Percentiles rank a stretch among this genome's conserved stretches.
Evolutionary conservation across 805 yeast genomes (phyloP).

Genomic region (Wickerhamomyces pijperi): DNA sequence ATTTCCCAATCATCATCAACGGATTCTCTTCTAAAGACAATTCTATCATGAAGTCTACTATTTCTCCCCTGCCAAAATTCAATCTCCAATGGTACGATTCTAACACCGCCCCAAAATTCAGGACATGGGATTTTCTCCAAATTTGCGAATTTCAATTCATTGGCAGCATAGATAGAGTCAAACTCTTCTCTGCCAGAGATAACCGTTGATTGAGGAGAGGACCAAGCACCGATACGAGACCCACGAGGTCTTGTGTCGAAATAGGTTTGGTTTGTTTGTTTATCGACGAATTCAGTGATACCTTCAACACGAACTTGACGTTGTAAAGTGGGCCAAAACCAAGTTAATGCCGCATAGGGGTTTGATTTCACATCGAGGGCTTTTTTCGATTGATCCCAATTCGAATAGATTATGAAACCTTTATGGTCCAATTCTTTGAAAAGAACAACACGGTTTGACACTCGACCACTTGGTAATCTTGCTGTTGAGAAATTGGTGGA

Average conservation of each 20-base stretch:
- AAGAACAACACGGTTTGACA: slow-evolving; percentile 73
- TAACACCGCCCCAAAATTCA: slow-evolving; percentile 90
- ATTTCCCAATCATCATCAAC: slow-evolving; percentile 48
- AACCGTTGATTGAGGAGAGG: slow-evolving; percentile 74
- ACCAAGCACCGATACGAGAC: slow-evolving; percentile 93
- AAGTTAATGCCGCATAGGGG: slow-evolving; percentile 71
- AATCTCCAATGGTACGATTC: slow-evolving; percentile 78
- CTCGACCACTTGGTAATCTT: slow-evolving; percentile 78
- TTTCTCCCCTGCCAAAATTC: slow-evolving; percentile 98
- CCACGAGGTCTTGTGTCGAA: slow-evolving; percentile 86
- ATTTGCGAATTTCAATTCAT: slow-evolving; percentile 47
- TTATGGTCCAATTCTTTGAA: slow-evolving; percentile 80
- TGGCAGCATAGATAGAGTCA: slow-evolving; percentile 36
- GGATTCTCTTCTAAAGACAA: slow-evolving; percentile 52
- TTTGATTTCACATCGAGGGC: slow-evolving; percentile 59
- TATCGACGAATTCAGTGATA: slow-evolving; percentile 54
- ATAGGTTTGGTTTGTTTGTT: slow-evolving; percentile 68
- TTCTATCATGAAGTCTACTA: slow-evolving; percentile 83
- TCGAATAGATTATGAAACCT: slow-evolving; percentile 84
- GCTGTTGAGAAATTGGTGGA: slow-evolving; percentile 85
- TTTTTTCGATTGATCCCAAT: slow-evolving; percentile 85
- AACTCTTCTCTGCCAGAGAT: slow-evolving; percentile 52
- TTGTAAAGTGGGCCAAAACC: slow-evolving; percentile 87
- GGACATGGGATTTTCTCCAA: slow-evolving; percentile 75
- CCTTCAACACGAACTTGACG: slow-evolving; percentile 95